Conservation (phyloP, 495 filamentous ascomycete genomes). For the Astrocystis sublimbata region DNA sequence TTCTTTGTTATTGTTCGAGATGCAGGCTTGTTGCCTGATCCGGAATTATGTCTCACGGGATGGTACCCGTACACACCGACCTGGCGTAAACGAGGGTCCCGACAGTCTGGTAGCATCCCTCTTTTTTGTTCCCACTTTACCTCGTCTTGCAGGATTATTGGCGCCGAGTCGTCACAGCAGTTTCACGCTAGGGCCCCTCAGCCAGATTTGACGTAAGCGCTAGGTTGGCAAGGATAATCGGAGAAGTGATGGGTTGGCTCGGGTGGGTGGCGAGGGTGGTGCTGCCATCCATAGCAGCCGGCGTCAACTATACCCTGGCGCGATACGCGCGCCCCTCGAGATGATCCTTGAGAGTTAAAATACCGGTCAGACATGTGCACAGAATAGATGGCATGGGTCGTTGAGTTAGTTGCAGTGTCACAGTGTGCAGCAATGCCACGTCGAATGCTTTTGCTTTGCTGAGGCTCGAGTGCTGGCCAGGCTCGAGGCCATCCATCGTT, state of each 20-base stretch:
- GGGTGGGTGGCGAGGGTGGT: too few relatives aligned
- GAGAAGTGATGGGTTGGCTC: too few relatives aligned
- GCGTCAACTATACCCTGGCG: too few relatives aligned
- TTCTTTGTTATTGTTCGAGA: background rate
- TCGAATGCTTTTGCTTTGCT: background rate
- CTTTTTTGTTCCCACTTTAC: background rate
- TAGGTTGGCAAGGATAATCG: background rate
- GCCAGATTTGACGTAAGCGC: conserved; percentile 10
- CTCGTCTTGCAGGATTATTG: conserved; percentile 1
- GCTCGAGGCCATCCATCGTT: background rate
- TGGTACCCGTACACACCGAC: conserved; percentile 6
- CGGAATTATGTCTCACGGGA: background rate
- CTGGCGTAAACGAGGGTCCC: conserved; percentile 13
- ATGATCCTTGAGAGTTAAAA: background rate
- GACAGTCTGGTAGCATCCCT: conserved; percentile 4
- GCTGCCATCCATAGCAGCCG: background rate
- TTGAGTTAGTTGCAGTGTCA: too few relatives aligned
- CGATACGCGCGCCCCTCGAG: background rate
- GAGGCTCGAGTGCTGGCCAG: too few relatives aligned
- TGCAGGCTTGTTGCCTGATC: background rate
- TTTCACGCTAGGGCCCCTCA: background rate
- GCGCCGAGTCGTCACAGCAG: conserved; percentile 4
- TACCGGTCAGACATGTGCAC: too few relatives aligned
- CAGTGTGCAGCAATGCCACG: conserved; percentile 1
- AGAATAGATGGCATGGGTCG: background rate